Evolutionary conservation across 179 eudicot species (phyloP).

Genomic region (Spinacia oleracea): DNA sequence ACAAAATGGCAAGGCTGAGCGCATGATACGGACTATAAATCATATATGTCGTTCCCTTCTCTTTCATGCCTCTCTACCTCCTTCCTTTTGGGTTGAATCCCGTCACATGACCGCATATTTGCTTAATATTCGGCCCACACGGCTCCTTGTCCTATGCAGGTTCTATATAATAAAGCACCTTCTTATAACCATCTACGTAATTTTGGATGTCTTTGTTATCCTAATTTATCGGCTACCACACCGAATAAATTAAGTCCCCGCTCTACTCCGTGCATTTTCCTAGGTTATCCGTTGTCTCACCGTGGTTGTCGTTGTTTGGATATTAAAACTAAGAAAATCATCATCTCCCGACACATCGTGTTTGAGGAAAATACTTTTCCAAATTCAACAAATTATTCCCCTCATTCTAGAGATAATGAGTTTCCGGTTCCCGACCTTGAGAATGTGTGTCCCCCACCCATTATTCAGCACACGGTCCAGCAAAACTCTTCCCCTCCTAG

Average conservation of each 20-base stretch:
- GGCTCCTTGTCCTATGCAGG: neutral
- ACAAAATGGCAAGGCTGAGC: constrained; percentile 1
- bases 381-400: neutral
- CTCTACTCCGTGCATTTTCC: neutral
- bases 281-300: neutral
- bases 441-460: too few relatives aligned
- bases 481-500: too few relatives aligned
- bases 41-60: neutral
- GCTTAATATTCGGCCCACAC: neutral
- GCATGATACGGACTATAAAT: neutral
- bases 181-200: neutral
- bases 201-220: constrained; percentile 9
- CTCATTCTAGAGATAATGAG: neutral
- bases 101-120: neutral
- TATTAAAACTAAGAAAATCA: neutral
- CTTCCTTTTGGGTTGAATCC: neutral
- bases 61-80: neutral
- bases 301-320: neutral
- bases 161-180: neutral
- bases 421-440: neutral
- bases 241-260: neutral
- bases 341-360: neutral
- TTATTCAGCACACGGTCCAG: too few relatives aligned
- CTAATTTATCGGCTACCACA: neutral
- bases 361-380: neutral